Evolutionary conservation across 2,329 filamentous ascomycete species (phyloP), one percentile per base, ranked within the genome.

Genomic region (Colletotrichum orbiculare): DNA sequence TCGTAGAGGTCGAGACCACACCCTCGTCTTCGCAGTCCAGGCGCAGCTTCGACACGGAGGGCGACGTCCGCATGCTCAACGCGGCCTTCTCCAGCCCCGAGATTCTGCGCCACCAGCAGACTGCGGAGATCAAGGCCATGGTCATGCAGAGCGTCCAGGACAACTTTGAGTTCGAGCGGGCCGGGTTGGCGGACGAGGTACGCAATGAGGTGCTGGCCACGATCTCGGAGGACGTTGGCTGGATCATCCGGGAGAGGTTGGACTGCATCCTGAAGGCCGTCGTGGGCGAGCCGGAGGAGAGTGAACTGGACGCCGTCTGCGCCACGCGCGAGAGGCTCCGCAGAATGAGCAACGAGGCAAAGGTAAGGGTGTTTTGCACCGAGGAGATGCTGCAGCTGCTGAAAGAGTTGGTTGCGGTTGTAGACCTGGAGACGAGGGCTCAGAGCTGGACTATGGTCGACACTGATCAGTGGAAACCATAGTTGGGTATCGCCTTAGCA

Each of bases 351-450:
- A 25, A 55, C 4, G 52, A 52, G 25, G 62, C n/a, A n/a, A 25
- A 39, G 7, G 39, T 38, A 12, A 38, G 45, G 15, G 45, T 65
- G 35, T 62, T 65, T 42, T 65, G 62, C n/a, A 65, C 58, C n/a
- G 13, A 39, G 15, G 62, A 65, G 39, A 61, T 65, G 57, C 11
- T 61, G 8, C 35, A 12, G 12, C 3, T 65, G 8, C 10, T 65
- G 9, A 55, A 39, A 15, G n/a, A 39, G 46, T 4, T 62, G 34
- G 15, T 46, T 0, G 17, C 7, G 1, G 2, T 52, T 35, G 46
- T 62, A 0, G 62, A 62, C 17, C 8, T n/a, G 12, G 62, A 61
- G 50, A 6, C 61, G 35, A 38, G 37, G 12, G 46, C 35, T 2
- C 39, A 50, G 39, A 35, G 10, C 1, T 65, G 62, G 62, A 46